Evolutionary conservation across 345 rosid genomes (phyloP), one percentile per base, ranked within the genome.

Genomic region (Dovyalis caffra): DNA sequence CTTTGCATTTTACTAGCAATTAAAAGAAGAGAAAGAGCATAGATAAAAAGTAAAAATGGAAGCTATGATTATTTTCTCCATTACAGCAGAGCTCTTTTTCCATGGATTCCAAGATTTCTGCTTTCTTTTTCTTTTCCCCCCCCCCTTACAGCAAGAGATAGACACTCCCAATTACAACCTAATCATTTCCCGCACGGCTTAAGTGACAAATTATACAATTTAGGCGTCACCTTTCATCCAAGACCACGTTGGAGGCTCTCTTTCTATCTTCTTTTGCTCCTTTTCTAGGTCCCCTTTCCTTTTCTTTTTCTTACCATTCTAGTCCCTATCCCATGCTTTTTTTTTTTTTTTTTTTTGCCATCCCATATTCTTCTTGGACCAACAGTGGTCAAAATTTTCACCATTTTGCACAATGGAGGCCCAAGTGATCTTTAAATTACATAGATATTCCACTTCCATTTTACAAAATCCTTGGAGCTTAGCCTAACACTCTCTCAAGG

Each of bases 121-220:
- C 18, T 43, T 49, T 35, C 26, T 21, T 18, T 34, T 61, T 72
- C 53, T 37, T 34, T 31, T 76, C 72, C 72, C 1, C 15, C n/a
- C n/a, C 49, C 15, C 1, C 15, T 79, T 79, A 83, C 85, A 85
- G 74, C 69, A 66, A 73, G 26, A 72, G 66, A 79, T 57, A n/a
- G 32, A 21, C 72, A 9, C 66, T 63, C 60, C 56, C 82, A 78
- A 85, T 80, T 80, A 85, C 87, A 70, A 83, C 76, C 85, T 74
- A 80, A 85, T 84, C 86, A 87, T 85, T 84, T 23, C 79, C 83
- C 85, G 66, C 86, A 80, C 84, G 84, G 53, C 74, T 63, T 29
- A 29, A 4, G 25, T 16, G 15, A 45, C 25, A 72, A 26, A 31
- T 8, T 7, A 71, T 35, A 71, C 11, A 9, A 23, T 56, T 56